phyloP scores from a whole-genome alignment of 2,329 filamentous ascomycete genomes.

The Fusarium redolens region DNA sequence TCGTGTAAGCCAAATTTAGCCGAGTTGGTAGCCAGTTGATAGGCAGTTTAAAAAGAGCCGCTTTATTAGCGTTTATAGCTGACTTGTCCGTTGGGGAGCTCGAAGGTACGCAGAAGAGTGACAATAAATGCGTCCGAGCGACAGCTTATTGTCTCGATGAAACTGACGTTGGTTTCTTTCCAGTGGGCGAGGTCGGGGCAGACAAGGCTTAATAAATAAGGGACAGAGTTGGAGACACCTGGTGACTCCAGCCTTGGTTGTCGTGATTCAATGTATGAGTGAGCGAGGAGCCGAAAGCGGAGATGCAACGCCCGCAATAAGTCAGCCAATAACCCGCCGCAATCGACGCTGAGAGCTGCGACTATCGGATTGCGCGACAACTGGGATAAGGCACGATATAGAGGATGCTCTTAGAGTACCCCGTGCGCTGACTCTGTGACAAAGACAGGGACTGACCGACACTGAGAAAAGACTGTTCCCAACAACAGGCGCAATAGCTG shows the following conservation, averaged over 20 bases:
- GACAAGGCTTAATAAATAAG: conserved; percentile 41
- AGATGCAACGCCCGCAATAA: conserved; percentile 38
- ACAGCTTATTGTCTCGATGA: neutral
- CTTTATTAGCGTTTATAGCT: conserved; percentile 26
- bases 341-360: conserved; percentile 40
- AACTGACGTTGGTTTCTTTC: conserved; percentile 7
- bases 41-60: conserved; percentile 23
- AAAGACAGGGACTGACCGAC: conserved; percentile 35
- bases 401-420: conserved; percentile 36
- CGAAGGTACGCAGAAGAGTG: neutral
- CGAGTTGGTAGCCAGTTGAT: conserved; percentile 17
- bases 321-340: conserved; percentile 38
- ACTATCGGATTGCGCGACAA: conserved; percentile 42
- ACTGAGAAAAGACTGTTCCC: conserved; percentile 19
- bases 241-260: conserved; percentile 42
- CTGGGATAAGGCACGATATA: conserved; percentile 17
- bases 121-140: neutral
- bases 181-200: conserved; percentile 41
- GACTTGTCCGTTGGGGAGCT: conserved; percentile 13
- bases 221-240: conserved; percentile 37
- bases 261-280: conserved; percentile 37
- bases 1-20: conserved; percentile 41
- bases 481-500: conserved; percentile 17
- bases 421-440: conserved; percentile 28
- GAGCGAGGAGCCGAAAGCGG: conserved; percentile 47